Base-by-base conservation (phyloP, 345 rosid genomes). In the Eucalyptus decipiens region DNA sequence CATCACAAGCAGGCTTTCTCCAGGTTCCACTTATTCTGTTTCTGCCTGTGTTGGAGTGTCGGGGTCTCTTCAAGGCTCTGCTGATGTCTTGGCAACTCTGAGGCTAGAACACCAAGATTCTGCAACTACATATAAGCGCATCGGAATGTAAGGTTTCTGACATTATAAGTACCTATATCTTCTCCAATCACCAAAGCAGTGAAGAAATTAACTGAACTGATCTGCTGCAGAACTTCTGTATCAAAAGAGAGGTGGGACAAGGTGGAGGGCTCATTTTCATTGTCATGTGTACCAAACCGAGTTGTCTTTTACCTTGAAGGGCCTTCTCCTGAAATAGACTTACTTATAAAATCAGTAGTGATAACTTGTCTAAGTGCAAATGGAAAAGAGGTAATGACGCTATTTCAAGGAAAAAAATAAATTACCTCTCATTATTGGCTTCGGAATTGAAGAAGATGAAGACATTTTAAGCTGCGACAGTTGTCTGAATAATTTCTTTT, bases 291-390 rank as follows among this genome's bases (percentile, higher is more conserved):
- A 89, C 97, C 97, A 88, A 94, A 94, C 86, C 93, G 94, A 45
- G 95, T 92, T 88, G 91, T 98, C n/a, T 97, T 98, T 90, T 98
- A 95, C 92, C 88, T 98, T 88, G 99, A 97, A 95, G 99, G 99
- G 76, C 98, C 98, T 65, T 91, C 97, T 88, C 96, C 99, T 89
- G 98, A 98, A 42, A 89, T 95, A 50, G 98, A 98, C 91, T 90
- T 98, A 50, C 95, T 95, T 83, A 92, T 98, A 86, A 91, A 93
- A 90, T 97, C 98, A 4, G 98, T 95, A 83, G 91, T 89, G 87
- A 94, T 97, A 80, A 90, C 92, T 86, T 93, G 94, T 90, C 85
- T 94, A 88, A 91, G 88, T 90, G 92, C 91, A 52, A 86, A 87
- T 90, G 91, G 89, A 32, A 85, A 49, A 85, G 91, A 91, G 94